Percentiles rank a stretch among this genome's conserved stretches.
Conservation (phyloP, 1,284 basidiomycete genomes). For the Melanopsichium pennsylvanicum region DNA sequence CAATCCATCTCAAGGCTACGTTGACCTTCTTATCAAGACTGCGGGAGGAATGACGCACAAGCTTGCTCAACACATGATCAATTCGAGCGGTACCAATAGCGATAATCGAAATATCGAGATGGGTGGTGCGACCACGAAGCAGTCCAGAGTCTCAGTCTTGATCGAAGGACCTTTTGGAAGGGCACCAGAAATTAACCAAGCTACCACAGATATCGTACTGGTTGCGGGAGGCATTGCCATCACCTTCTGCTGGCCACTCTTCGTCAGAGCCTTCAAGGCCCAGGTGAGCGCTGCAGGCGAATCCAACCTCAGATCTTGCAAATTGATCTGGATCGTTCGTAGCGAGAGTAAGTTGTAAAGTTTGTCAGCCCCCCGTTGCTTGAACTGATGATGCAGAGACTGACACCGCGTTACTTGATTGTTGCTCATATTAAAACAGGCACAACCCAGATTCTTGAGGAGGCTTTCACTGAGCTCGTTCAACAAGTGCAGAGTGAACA, state of each 20-base stretch:
- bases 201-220: constrained; percentile 1
- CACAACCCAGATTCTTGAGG: neutral
- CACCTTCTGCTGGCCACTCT: constrained; percentile 24
- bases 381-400: too few relatives aligned
- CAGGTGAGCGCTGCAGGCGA: neutral
- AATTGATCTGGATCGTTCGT: constrained; percentile 16
- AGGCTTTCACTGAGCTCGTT: neutral
- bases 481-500: neutral
- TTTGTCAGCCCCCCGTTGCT: too few relatives aligned
- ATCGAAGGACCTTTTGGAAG: constrained; percentile 32
- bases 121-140: neutral
- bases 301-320: neutral
- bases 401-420: too few relatives aligned
- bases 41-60: constrained; percentile 19
- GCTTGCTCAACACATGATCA: neutral
- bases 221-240: constrained; percentile 37
- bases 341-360: constrained; percentile 3
- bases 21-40: constrained; percentile 13
- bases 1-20: neutral
- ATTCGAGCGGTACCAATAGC: neutral
- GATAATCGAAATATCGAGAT: neutral
- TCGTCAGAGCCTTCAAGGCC: constrained; percentile 1
- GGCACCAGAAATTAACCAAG: neutral
- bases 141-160: constrained; percentile 1
- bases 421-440: neutral